Base-by-base conservation (phyloP, 73 alveolate species). In the Paramecium tetraurelia region DNA sequence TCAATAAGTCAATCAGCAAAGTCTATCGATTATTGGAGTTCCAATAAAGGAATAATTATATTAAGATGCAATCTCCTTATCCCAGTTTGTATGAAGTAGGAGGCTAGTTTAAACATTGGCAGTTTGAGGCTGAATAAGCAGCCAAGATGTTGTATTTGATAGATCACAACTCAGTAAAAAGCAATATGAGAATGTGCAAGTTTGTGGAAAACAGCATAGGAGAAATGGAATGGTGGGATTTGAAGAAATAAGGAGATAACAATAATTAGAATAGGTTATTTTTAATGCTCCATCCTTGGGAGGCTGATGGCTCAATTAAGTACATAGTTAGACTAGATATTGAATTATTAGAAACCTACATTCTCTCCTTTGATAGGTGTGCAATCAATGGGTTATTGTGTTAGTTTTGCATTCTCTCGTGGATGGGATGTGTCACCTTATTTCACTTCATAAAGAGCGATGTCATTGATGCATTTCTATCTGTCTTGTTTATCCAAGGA, bases 161-260 rank as follows among this genome's bases (percentile, higher is more conserved):
- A 7, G 90, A 80, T 43, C 90, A 80, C 29, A 40, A 80, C 46
- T 24, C 21, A 10, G 22, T 27, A 2, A 80, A 80, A 80, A 31
- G n/a, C 12, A 80, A 40, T 44, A 22, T 8, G 16, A 40, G n/a
- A 24, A 80, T 24, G 75, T 80, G 90, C 18, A 80, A 48, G 27
- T 80, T 48, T 31, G 70, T 80, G 3, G 46, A 44, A 16, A 80
- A 27, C 10, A 43, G 7, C 10, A 41, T 44, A 40, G 90, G 90
- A 4, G 90, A 80, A 80, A 16, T 80, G 31, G 90, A 80, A 80
- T 80, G 70, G 76, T 80, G 90, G 90, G 90, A 80, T 16, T 22
- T 80, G 3, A 80, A 80, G 29, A 80, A 24, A 46, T 24, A 48
- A 24, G 29, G 31, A 10, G 70, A 80, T 44, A 8, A 9, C 18